Evolutionary conservation across 2,329 filamentous ascomycete species (phyloP).

Genomic region (Dryadomyces quercus-mongolicae): DNA sequence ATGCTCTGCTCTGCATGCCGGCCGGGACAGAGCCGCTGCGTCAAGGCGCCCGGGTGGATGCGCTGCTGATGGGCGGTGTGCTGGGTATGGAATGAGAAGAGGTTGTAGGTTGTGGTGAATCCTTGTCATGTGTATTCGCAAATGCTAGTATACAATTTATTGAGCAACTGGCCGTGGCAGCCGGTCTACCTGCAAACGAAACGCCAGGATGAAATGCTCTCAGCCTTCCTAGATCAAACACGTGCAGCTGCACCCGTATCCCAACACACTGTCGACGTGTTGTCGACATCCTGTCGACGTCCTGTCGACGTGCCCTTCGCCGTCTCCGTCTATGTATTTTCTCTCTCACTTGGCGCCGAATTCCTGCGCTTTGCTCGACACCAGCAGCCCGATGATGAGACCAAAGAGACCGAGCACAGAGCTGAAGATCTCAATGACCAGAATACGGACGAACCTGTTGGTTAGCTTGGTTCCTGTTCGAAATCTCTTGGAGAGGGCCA

Average conservation of each 20-base stretch:
- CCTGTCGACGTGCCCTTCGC: not conserved
- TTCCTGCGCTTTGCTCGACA: slow-evolving; percentile 71
- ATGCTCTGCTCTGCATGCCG: slow-evolving; percentile 71
- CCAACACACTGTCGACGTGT: too few species aligned
- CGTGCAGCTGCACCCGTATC: too few species aligned
- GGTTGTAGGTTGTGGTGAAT: too few species aligned
- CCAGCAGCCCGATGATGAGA: slow-evolving; percentile 82
- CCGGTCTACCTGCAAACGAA: not conserved
- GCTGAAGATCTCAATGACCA: slow-evolving; percentile 98
- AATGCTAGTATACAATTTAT: too few species aligned
- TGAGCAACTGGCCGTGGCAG: too few species aligned
- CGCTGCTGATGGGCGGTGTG: slow-evolving; percentile 59
- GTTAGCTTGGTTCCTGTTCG: slow-evolving; percentile 3
- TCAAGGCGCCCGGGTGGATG: slow-evolving; percentile 62
- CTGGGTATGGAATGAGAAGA: slow-evolving; percentile 10
- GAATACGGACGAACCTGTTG: slow-evolving; percentile 87
- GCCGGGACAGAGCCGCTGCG: slow-evolving; percentile 48
- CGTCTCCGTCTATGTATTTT: not conserved
- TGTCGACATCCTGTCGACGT: too few species aligned
- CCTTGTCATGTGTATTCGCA: not conserved
- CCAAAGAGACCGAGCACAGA: slow-evolving; percentile 94
- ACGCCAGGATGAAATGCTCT: not conserved
- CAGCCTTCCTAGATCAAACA: too few species aligned
- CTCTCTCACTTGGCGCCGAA: slow-evolving; percentile 38
- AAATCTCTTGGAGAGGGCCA: not conserved